Conservation (phyloP, 2,329 filamentous ascomycete genomes). For the Rhinocladiella mackenziei region DNA sequence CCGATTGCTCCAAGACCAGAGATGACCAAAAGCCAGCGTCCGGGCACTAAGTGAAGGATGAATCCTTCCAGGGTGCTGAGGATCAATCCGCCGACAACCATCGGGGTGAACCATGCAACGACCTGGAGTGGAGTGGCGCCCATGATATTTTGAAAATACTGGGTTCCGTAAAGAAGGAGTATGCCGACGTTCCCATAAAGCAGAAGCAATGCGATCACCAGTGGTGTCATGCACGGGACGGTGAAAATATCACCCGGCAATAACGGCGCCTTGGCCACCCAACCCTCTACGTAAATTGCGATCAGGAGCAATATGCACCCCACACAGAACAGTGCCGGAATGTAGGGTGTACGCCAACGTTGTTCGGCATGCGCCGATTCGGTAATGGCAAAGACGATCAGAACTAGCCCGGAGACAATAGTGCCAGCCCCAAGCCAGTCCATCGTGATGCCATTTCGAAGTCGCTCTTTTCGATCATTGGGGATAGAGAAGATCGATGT, state of each 20-base stretch:
- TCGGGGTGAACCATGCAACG: conserved; percentile 65
- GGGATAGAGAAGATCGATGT: conserved; percentile 50
- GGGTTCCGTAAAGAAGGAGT: conserved; percentile 65
- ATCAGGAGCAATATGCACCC: conserved; percentile 57
- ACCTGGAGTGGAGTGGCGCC: conserved; percentile 57
- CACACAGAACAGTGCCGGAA: conserved; percentile 60
- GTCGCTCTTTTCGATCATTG: conserved; percentile 41
- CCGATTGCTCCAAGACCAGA: conserved; percentile 58
- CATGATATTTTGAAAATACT: conserved; percentile 64
- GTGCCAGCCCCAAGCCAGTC: conserved; percentile 63
- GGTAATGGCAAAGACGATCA: conserved; percentile 72
- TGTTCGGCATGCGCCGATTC: conserved; percentile 65
- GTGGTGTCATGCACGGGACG: conserved; percentile 63
- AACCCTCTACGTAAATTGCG: conserved; percentile 68
- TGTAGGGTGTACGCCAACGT: conserved; percentile 70
- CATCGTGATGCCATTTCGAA: conserved; percentile 52
- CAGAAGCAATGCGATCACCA: conserved; percentile 60
- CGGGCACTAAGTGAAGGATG: conserved; percentile 63
- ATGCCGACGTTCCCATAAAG: conserved; percentile 66
- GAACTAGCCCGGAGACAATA: conserved; percentile 61
- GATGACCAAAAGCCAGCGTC: conserved; percentile 59
- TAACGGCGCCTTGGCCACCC: conserved; percentile 64
- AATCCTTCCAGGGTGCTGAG: conserved; percentile 61
- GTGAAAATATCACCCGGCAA: conserved; percentile 66
- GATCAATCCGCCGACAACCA: conserved; percentile 64